Evolutionary conservation across 805 yeast genomes (phyloP).

Genomic region (Lachancea meyersii): DNA sequence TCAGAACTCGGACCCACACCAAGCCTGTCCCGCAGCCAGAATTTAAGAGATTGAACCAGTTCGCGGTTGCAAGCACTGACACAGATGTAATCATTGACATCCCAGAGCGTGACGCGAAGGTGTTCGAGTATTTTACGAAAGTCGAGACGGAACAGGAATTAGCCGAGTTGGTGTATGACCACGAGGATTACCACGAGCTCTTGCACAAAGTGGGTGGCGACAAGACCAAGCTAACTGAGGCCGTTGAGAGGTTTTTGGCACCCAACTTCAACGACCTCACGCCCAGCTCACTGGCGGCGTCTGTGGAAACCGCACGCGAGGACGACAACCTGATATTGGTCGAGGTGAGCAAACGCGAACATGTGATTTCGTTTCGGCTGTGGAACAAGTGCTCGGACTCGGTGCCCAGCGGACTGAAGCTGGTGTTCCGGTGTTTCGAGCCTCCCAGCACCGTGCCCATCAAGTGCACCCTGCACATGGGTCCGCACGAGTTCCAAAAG

Average conservation of each 20-base stretch:
- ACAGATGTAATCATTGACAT: slow-evolving; percentile 20
- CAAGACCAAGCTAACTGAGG: slow-evolving; percentile 6
- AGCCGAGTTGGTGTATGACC: slow-evolving; percentile 17
- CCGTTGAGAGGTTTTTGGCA: slow-evolving; percentile 1
- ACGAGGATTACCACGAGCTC: slow-evolving; percentile 15
- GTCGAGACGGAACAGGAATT: slow-evolving; percentile 16
- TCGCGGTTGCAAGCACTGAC: slow-evolving; percentile 2
- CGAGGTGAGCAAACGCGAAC: slow-evolving; percentile 15
- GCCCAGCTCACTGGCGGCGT: not conserved
- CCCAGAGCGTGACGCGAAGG: slow-evolving; percentile 15
- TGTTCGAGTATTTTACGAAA: slow-evolving; percentile 23
- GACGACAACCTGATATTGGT: slow-evolving; percentile 10
- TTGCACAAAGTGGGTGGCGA: slow-evolving; percentile 11
- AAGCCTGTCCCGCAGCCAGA: not conserved
- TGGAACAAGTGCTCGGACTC: slow-evolving; percentile 11
- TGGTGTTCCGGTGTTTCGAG: slow-evolving; percentile 11
- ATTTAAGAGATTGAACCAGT: not conserved
- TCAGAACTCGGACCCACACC: not conserved
- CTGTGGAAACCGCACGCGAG: slow-evolving; percentile 4
- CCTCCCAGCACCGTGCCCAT: slow-evolving; percentile 4
- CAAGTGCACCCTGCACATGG: slow-evolving; percentile 18
- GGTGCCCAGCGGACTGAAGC: slow-evolving; percentile 14
- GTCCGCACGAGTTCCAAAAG: slow-evolving; percentile 19
- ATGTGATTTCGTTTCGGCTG: slow-evolving; percentile 15
- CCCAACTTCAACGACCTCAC: not conserved